Conservation (phyloP, 2,329 filamentous ascomycete genomes). For the Bipolaris zeicola region DNA sequence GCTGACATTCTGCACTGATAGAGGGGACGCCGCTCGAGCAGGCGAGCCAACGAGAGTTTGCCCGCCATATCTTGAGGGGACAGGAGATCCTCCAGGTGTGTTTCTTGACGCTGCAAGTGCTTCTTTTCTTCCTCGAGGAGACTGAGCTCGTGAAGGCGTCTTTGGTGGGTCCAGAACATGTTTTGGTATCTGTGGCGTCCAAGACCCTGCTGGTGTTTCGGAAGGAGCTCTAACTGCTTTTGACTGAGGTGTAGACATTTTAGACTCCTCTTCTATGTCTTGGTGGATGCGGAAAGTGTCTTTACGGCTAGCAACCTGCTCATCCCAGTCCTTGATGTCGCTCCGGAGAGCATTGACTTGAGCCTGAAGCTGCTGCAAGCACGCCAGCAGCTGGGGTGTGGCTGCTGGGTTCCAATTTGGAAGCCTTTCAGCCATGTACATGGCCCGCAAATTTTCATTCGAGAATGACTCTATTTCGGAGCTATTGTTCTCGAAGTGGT, state of each 20-base stretch:
- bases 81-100: slow-evolving; percentile 9
- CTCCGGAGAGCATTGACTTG: slow-evolving; percentile 53
- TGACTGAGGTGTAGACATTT: slow-evolving; percentile 35
- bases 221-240: slow-evolving; percentile 32
- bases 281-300: slow-evolving; percentile 56
- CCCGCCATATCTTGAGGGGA: slow-evolving; percentile 26
- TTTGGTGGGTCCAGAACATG: slow-evolving; percentile 39
- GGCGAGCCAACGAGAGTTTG: slow-evolving; percentile 38
- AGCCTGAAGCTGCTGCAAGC: slow-evolving; percentile 49
- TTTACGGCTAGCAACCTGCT: slow-evolving; percentile 56
- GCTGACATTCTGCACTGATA: slow-evolving; percentile 33
- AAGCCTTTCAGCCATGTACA: slow-evolving; percentile 43
- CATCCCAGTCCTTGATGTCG: slow-evolving; percentile 55
- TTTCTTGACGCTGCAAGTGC: slow-evolving; percentile 27
- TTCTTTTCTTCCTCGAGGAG: slow-evolving; percentile 47
- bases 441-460: slow-evolving; percentile 38
- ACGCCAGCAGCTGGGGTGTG: slow-evolving; percentile 50
- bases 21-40: slow-evolving; percentile 34
- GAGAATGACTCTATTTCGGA: slow-evolving; percentile 31
- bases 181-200: slow-evolving; percentile 47
- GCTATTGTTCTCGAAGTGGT: slow-evolving; percentile 40
- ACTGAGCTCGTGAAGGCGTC: slow-evolving; percentile 42
- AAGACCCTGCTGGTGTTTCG: slow-evolving; percentile 37
- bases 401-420: slow-evolving; percentile 46
- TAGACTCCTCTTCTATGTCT: slow-evolving; percentile 50